Evolutionary conservation across 2,329 filamentous ascomycete genomes (phyloP), one percentile per base, ranked within the genome.

Genomic region (Sporothrix humicola): DNA sequence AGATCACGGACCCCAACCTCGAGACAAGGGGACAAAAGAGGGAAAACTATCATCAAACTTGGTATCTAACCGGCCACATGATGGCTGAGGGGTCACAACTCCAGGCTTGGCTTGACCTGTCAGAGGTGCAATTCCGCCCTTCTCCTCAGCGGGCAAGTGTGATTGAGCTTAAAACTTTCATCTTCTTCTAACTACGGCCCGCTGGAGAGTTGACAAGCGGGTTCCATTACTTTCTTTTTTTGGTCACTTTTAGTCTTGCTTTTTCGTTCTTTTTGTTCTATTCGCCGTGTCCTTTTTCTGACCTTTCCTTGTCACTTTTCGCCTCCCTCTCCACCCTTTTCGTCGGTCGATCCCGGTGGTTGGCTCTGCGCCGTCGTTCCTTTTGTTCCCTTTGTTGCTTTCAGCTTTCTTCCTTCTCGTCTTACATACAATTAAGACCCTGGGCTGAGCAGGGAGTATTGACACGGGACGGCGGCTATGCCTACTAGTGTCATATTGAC

Each of bases 321-420:
- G 59, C 59, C 59, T 42, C 59, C 59, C 59, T 63, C 31, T 23
- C 59, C 59, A 63, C 42, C 48, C 50, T 44, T 44, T 42, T 15
- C 20, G 31, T 56, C 66, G 66, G 66, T 56, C 66, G 66, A 56
- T 69, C 50, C 66, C 66, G 48, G 26, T 69, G 65, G 65, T 52
- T 50, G 65, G 65, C 61, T 52, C 23, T 31, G 46, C 46, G 46
- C 23, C 2, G 12, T 42, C 17, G 12, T 42, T 42, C 58, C 26
- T 61, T 6, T 61, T 61, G 46, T 52, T 52, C 31, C 13, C 58
- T 37, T 7, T 59, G 26, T 15, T n/a, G 44, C 44, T 13, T 23
- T 13, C 20, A 26, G 31, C 31, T 37, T 37, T 37, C 31, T 63
- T 46, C 15, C 44, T 37, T 10, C 31, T 46, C 44, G 20, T 50